Percentiles rank a stretch among this genome's conserved stretches.
Evolutionary conservation across 2,329 filamentous ascomycete genomes (phyloP).

Genomic region (Ascochyta rabiei): DNA sequence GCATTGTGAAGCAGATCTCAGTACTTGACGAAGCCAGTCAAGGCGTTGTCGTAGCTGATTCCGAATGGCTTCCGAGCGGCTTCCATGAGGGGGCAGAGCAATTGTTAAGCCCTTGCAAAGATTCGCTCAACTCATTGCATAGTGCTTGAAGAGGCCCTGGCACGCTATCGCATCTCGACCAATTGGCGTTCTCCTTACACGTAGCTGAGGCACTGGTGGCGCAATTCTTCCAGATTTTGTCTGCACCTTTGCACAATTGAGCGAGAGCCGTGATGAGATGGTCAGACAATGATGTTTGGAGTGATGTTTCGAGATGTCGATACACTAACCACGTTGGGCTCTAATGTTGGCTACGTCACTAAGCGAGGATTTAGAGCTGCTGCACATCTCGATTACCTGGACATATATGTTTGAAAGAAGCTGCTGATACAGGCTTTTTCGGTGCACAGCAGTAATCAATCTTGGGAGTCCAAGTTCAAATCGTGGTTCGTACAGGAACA

Average conservation of each 20-base stretch:
- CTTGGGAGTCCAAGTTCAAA: neutral
- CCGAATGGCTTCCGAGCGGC: neutral
- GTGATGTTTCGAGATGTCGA: conserved; percentile 28
- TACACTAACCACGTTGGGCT: neutral
- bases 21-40: conserved; percentile 5
- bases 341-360: neutral
- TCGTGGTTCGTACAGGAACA: neutral
- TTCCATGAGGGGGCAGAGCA: neutral
- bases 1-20: conserved; percentile 15
- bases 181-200: neutral
- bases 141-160: neutral
- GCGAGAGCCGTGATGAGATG: conserved; percentile 9
- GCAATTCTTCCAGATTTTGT: neutral
- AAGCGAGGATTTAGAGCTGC: too few relatives aligned
- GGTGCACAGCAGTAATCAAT: too few relatives aligned
- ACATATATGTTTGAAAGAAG: neutral
- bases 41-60: neutral
- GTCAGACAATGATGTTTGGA: conserved; percentile 39
- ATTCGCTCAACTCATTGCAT: neutral
- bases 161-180: neutral
- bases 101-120: neutral
- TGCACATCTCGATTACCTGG: neutral
- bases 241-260: neutral
- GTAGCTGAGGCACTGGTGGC: neutral
- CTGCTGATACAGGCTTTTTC: too few relatives aligned